These are phyloP conservation scores for Neohortaea acidophila DNA, from an alignment of 495 filamentous ascomycete species.

Conservation along the genomic window DNA sequence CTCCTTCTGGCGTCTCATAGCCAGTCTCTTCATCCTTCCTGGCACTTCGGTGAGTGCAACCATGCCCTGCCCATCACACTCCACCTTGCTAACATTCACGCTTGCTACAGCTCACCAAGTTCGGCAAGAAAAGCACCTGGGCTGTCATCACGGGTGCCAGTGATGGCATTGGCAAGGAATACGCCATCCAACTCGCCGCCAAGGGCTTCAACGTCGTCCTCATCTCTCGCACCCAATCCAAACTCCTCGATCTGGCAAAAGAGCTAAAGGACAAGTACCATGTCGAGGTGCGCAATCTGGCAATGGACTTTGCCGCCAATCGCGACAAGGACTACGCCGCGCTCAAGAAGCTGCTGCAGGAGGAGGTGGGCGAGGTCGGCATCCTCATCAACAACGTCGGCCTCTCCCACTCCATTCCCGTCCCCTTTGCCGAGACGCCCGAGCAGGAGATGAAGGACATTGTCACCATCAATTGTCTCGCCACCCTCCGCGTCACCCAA, in stretches of 20 bases:
- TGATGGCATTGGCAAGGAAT: conserved; percentile 96
- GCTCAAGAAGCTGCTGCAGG: conserved; percentile 43
- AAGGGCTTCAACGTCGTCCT: conserved; percentile 89
- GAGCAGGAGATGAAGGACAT: conserved; percentile 71
- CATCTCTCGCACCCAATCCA: conserved; percentile 82
- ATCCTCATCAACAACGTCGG: conserved; percentile 76
- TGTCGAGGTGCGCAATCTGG: conserved; percentile 55
- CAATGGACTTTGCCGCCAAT: conserved; percentile 84
- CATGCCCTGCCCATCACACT: background rate
- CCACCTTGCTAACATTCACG: background rate
- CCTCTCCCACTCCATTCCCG: conserved; percentile 79
- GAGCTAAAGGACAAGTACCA: conserved; percentile 56
- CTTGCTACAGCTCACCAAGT: conserved; percentile 56
- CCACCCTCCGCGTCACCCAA: conserved; percentile 73
- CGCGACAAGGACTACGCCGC: conserved; percentile 58
- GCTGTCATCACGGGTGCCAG: conserved; percentile 90
- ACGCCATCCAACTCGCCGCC: conserved; percentile 71
- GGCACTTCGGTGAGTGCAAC: conserved; percentile 41
- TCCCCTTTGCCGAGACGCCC: conserved; percentile 67
- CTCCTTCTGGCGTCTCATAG: conserved; percentile 47
- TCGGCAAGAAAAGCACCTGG: conserved; percentile 86
- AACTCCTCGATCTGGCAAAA: conserved; percentile 59
- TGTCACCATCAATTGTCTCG: conserved; percentile 83
- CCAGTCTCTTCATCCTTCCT: conserved; percentile 64
- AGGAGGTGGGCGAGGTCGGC: background rate